A percentile compares a stretch with the other conserved stretches of the same genome.
These are phyloP conservation scores for Gyromitra esculenta DNA, from an alignment of 2,329 filamentous ascomycete species.

Conservation along the genomic window DNA sequence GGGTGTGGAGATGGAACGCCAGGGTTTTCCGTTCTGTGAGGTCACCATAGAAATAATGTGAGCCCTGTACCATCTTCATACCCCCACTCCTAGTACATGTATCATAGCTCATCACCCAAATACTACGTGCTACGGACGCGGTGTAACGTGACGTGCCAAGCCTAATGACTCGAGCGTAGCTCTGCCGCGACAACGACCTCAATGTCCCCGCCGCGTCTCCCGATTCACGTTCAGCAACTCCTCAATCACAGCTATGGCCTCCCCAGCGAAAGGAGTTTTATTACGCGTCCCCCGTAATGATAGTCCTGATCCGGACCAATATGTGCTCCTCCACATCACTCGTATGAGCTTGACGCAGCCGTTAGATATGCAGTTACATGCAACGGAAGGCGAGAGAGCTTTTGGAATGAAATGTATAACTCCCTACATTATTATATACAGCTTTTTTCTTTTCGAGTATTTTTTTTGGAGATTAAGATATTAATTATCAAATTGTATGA, in stretches of 20 bases:
- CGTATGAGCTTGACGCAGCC: slow-evolving; percentile 31
- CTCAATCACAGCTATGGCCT: slow-evolving; percentile 18
- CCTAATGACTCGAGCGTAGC: slow-evolving; percentile 31
- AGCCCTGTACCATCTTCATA: no score
- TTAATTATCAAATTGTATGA: slow-evolving; percentile 17
- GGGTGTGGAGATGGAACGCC: no score
- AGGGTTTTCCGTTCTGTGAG: no score
- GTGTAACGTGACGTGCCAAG: slow-evolving; percentile 39
- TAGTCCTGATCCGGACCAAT: slow-evolving; percentile 56
- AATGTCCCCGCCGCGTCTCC: slow-evolving; percentile 17
- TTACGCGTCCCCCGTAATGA: slow-evolving; percentile 61
- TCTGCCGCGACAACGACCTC: slow-evolving; percentile 13
- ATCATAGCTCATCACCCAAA: slow-evolving; percentile 36
- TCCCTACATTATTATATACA: neutral
- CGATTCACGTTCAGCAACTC: neutral
- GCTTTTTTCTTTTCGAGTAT: neutral
- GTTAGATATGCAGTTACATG: slow-evolving; percentile 49
- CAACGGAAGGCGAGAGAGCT: slow-evolving; percentile 53
- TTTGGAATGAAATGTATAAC: slow-evolving; percentile 46
- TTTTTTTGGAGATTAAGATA: neutral
- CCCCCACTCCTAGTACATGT: no score
- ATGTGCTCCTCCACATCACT: slow-evolving; percentile 60
- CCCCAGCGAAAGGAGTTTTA: slow-evolving; percentile 42
- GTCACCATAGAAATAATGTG: no score
- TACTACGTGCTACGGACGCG: neutral